Base-by-base conservation (phyloP, 2,329 filamentous ascomycete genomes). In the Diaporthe citri region DNA sequence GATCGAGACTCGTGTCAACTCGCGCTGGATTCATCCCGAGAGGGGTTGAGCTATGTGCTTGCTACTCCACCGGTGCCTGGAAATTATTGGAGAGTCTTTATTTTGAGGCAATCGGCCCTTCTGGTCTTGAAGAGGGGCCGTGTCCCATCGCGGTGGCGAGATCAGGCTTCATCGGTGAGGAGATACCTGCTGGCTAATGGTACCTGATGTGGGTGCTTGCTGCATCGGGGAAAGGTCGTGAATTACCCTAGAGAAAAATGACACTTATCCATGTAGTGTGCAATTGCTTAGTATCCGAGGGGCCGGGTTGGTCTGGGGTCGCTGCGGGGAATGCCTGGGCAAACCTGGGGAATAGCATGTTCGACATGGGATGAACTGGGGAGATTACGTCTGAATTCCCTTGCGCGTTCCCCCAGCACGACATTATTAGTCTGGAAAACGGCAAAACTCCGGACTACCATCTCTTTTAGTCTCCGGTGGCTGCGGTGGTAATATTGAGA, bases 41-140 rank as follows among this genome's bases (percentile, higher is more conserved):
- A 76, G 59, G 74, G 66, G 59, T 74, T 36, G 60, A 34, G 64
- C 31, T 34, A 7, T 28, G 34, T 2, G 48, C 46, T 17, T 69
- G 17, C 28, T 52, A 51, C 62, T 67, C 31, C 20, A 66, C 62
- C 43, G 43, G 62, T 51, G 62, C 62, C 43, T 67, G 46, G 31
- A 39, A 13, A 39, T 39, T 52, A 67, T 52, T 67, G 34, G 34
- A 20, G 34, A 69, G 15, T 41, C 34, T 36, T 15, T 55, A 28
- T 13, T 52, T 34, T 8, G 34, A 51, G 41, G 57, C 57, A 74
- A 72, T 76, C 72, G 75, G 75, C 57, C 75, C 75, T 72, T 76
- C 52, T 76, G 46, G 31, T 55, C 48, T 69, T 36, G 10, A 22
- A 28, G 64, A 69, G 64, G 64, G 64, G 64, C 64, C 48, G 46